phyloP scores from a whole-genome alignment of 2,329 filamentous ascomycete genomes.

The Septoria petroselini region DNA sequence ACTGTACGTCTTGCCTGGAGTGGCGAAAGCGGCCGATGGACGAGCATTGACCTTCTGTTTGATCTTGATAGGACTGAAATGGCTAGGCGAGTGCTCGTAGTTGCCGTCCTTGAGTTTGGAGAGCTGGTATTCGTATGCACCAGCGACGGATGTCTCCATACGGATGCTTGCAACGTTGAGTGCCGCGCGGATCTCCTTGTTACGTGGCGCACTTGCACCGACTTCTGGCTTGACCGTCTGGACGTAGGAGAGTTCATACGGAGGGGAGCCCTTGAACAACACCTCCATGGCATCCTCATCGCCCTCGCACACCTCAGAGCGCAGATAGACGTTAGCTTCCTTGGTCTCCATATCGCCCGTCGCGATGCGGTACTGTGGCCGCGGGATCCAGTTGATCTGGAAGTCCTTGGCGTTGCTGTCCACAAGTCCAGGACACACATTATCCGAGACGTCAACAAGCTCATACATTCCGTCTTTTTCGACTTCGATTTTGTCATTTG shows the following conservation, averaged over 20 bases:
- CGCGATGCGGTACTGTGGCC: conserved; percentile 65
- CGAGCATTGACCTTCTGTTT: conserved; percentile 81
- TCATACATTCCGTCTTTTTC: conserved; percentile 65
- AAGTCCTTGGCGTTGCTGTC: conserved; percentile 73
- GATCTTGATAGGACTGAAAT: conserved; percentile 65
- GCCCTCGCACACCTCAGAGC: conserved; percentile 86
- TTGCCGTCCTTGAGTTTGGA: conserved; percentile 77
- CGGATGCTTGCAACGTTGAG: conserved; percentile 72
- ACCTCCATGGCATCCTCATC: conserved; percentile 89
- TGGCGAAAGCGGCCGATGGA: conserved; percentile 76
- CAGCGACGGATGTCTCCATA: conserved; percentile 81
- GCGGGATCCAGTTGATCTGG: conserved; percentile 77
- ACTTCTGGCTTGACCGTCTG: conserved; percentile 68
- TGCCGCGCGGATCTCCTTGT: conserved; percentile 72
- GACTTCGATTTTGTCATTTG: conserved; percentile 36
- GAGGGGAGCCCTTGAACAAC: conserved; percentile 70
- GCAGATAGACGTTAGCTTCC: conserved; percentile 59
- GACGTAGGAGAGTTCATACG: conserved; percentile 80
- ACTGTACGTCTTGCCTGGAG: conserved; percentile 89
- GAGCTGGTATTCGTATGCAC: conserved; percentile 83
- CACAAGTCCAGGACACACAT: conserved; percentile 75
- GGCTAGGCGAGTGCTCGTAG: conserved; percentile 70
- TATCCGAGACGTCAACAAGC: conserved; percentile 72
- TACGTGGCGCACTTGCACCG: conserved; percentile 60
- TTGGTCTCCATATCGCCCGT: conserved; percentile 60